Evolutionary conservation across 305 asterid species (phyloP).

Genomic region (Fraxinus paxiana): DNA sequence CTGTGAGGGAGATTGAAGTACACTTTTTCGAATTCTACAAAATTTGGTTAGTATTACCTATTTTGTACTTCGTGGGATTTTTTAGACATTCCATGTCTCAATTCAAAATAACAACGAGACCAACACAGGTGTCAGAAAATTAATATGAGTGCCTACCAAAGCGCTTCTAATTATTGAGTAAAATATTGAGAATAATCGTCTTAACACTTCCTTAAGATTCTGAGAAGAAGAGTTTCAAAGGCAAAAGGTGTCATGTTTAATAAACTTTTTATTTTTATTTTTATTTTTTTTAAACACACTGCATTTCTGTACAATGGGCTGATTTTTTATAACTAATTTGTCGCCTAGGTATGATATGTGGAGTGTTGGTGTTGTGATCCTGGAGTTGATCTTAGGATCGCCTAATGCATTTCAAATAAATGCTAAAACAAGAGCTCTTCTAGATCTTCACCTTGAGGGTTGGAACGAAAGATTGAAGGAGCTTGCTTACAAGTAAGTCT

Average conservation of each 20-base stretch:
- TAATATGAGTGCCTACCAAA: background rate
- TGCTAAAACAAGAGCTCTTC: constrained; percentile 77
- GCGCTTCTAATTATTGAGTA: constrained; percentile 11
- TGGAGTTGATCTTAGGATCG: constrained; percentile 92
- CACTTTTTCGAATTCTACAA: background rate
- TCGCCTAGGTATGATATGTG: constrained; percentile 91
- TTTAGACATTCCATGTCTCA: background rate
- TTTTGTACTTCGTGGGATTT: background rate
- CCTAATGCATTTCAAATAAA: constrained; percentile 88
- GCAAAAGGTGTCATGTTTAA: background rate
- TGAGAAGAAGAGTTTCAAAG: background rate
- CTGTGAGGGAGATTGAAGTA: background rate
- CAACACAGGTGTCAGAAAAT: background rate
- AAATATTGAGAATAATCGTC: constrained; percentile 3
- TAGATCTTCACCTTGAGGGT: constrained; percentile 85
- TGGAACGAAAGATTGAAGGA: constrained; percentile 87
- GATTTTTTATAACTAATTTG: constrained; percentile 24
- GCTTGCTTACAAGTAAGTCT: constrained; percentile 87
- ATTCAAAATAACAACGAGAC: background rate
- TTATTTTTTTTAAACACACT: background rate
- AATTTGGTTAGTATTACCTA: background rate
- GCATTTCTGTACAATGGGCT: constrained; percentile 12
- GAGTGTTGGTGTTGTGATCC: constrained; percentile 90
- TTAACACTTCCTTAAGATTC: background rate
- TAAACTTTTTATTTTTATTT: background rate